Conservation (phyloP, 2,329 filamentous ascomycete species). For the Colletotrichum gigasporum region DNA sequence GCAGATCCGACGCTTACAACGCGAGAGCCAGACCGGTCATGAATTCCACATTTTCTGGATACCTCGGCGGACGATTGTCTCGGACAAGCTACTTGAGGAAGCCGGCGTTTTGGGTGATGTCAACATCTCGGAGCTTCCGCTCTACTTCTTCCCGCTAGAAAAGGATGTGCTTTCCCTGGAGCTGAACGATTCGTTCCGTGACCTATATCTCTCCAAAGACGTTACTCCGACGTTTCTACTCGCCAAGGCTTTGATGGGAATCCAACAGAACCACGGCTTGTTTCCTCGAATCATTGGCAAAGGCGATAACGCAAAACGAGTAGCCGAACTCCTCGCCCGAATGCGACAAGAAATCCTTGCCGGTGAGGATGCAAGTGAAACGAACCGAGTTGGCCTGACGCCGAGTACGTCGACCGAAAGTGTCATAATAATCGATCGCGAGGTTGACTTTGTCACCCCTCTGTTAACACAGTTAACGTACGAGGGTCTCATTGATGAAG, state of each 20-base stretch:
- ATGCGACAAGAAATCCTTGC: slow-evolving; percentile 92
- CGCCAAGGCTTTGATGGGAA: slow-evolving; percentile 91
- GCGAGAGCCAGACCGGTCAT: slow-evolving; percentile 88
- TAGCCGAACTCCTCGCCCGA: slow-evolving; percentile 86
- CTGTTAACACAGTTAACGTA: slow-evolving; percentile 96
- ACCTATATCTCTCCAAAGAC: slow-evolving; percentile 90
- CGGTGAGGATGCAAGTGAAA: slow-evolving; percentile 75
- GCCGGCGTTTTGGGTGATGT: slow-evolving; percentile 93
- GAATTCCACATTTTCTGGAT: slow-evolving; percentile 98
- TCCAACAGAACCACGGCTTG: slow-evolving; percentile 90
- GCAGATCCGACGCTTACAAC: slow-evolving; percentile 89
- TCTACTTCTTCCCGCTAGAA: slow-evolving; percentile 92
- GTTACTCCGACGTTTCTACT: slow-evolving; percentile 89
- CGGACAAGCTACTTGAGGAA: slow-evolving; percentile 91
- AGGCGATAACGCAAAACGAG: slow-evolving; percentile 89
- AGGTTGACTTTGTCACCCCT: slow-evolving; percentile 91
- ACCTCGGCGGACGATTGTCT: slow-evolving; percentile 88
- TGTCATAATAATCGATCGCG: slow-evolving; percentile 92
- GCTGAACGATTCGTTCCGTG: slow-evolving; percentile 84
- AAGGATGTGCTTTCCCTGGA: slow-evolving; percentile 92
- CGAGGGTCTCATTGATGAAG: slow-evolving; percentile 93
- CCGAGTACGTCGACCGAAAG: slow-evolving; percentile 91
- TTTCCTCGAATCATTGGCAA: slow-evolving; percentile 96
- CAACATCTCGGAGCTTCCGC: slow-evolving; percentile 84
- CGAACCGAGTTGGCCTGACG: slow-evolving; percentile 70